Percentiles rank a stretch among this genome's conserved stretches.
Conservation (phyloP, 1,284 basidiomycete species). For the Malassezia caprae region DNA sequence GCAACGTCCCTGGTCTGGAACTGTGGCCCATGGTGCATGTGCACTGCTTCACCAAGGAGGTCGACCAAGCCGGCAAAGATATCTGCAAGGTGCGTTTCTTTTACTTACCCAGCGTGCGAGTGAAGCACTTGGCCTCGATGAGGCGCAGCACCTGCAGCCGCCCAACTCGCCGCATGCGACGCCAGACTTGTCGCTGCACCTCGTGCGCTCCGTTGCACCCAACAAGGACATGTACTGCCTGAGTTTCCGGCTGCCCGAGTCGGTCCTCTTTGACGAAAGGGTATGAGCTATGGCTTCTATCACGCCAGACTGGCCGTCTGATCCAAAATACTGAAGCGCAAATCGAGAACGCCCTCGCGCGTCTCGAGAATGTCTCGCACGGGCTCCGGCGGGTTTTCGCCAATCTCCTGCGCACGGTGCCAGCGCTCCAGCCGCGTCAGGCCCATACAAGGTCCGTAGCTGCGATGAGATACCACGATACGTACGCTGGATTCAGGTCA, state of each 20-base stretch:
- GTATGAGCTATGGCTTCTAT: not conserved
- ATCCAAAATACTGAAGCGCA: conserved; percentile 9
- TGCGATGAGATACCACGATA: conserved; percentile 25
- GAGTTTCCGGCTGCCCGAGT: conserved; percentile 68
- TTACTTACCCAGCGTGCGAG: conserved; percentile 24
- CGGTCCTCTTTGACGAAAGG: conserved; percentile 28
- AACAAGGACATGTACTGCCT: conserved; percentile 99
- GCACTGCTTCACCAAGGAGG: conserved; percentile 85
- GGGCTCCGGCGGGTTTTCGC: conserved; percentile 71
- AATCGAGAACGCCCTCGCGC: conserved; percentile 25
- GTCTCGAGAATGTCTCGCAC: conserved; percentile 51
- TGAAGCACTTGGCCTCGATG: conserved; percentile 19
- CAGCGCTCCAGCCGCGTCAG: conserved; percentile 73
- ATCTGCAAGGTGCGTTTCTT: conserved; percentile 16
- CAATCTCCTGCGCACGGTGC: conserved; percentile 70
- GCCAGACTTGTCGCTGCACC: conserved; percentile 55
- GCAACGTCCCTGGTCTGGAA: conserved; percentile 9
- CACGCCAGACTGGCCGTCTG: not conserved
- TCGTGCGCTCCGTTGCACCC: conserved; percentile 85
- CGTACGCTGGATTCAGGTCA: conserved; percentile 37
- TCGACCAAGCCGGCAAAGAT: conserved; percentile 30
- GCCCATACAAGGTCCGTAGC: conserved; percentile 77
- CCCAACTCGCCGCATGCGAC: conserved; percentile 22
- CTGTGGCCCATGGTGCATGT: conserved; percentile 79
- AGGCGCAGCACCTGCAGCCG: conserved; percentile 4